Evolutionary conservation across 257 asterid species (phyloP), one percentile per base, ranked within the genome.

Genomic region (Coffea eugenioides): DNA sequence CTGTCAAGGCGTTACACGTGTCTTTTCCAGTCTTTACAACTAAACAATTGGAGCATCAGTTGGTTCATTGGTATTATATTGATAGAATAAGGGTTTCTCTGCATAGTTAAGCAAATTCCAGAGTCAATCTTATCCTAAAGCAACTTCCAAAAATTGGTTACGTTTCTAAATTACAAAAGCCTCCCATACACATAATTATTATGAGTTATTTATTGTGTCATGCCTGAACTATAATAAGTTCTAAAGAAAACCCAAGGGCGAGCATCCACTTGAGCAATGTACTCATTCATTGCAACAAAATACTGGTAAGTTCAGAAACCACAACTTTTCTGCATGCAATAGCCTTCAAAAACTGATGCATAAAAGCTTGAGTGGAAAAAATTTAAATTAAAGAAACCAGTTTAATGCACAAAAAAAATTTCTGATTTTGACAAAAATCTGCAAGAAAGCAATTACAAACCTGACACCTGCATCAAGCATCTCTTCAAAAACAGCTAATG

Each of bases 391-490:
- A 66, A 75, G 41, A 45, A 52, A 73, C 62, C 43, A 12, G 49
- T 41, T 39, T 73, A 23, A 56, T 49, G 48, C 57, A 25, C 2
- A 34, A 51, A 65, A 65, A 48, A 65, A 48, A 36, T 6, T 56
- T 56, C 27, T 75, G 39, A 80, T 31, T 10, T 59, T 7, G 52
- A 36, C 5, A 73, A 57, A 6, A 82, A 12, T 2, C 21, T 71
- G 74, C 54, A 52, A 61, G 77, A 69, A 76, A 73, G 75, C 54
- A 76, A 82, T 75, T 77, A 81, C 87, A 59, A 71, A 93, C 99
- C 97, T 91, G 83, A 96, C 96, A 77, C 96, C 97, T 80, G 98
- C 95, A 90, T 96, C 97, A 81, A 96, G 98, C 99, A 96, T 96
- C 92, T 92, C 98, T 87, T 93, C 99, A 79, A 96, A 96, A 82